Conservation (phyloP, 148 eudicot genomes). For the Rheum nobile region DNA sequence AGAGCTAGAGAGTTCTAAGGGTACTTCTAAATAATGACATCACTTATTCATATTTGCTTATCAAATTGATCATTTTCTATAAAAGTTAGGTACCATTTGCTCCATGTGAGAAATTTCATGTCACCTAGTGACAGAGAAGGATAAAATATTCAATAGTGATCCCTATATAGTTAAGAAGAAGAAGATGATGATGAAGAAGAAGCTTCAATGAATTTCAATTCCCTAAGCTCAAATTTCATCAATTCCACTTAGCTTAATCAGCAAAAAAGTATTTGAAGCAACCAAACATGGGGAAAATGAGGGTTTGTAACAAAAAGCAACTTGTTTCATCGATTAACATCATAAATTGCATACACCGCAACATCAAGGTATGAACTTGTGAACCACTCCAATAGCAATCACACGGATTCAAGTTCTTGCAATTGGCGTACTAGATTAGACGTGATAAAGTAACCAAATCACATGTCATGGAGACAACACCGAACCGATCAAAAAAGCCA, state of each 20-base stretch:
- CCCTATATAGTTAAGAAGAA: too few species aligned
- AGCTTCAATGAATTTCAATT: too few species aligned
- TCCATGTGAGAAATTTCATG: too few species aligned
- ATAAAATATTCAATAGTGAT: too few species aligned
- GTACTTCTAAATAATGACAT: neutral
- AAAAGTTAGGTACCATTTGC: neutral
- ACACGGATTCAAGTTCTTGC: too few species aligned
- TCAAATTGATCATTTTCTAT: neutral
- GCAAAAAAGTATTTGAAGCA: neutral
- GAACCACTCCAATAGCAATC: too few species aligned
- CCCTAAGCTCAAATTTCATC: neutral
- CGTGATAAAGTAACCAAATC: neutral
- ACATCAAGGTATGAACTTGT: too few species aligned
- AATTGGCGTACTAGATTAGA: too few species aligned
- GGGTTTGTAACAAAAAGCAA: neutral
- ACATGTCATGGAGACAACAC: neutral
- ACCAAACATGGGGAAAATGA: neutral
- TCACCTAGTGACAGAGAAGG: too few species aligned
- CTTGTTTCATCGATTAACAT: neutral
- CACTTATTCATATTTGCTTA: neutral
- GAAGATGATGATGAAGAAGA: too few species aligned
- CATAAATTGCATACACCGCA: constrained; percentile 1
- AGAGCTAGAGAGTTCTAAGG: neutral
- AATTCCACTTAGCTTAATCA: neutral
- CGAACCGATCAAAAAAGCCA: constrained; percentile 1